These are phyloP conservation scores for Sphagnum fallax DNA, from an alignment of 228 moss, liverwort and hornwort species.

Conservation along the genomic window DNA sequence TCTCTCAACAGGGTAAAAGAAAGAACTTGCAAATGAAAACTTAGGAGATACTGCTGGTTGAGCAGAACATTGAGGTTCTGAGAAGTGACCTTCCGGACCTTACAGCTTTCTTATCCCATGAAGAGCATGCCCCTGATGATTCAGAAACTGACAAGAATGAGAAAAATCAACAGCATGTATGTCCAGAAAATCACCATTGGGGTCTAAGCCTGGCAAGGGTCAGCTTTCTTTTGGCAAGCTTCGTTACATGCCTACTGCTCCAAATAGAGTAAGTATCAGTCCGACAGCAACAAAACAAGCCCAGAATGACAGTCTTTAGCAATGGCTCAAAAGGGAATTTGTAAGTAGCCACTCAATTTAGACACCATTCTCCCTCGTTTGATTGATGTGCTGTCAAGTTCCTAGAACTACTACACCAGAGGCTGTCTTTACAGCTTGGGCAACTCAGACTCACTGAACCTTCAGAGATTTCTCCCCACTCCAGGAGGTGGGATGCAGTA, in stretches of 20 bases:
- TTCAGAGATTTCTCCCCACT: slow-evolving; percentile 13
- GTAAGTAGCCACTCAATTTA: background rate
- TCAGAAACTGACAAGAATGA: too few relatives aligned
- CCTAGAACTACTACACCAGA: background rate
- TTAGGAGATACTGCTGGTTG: too few relatives aligned
- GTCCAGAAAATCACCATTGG: slow-evolving; percentile 11
- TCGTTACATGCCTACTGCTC: slow-evolving; percentile 46
- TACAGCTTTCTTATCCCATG: too few relatives aligned
- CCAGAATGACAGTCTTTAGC: slow-evolving; percentile 6
- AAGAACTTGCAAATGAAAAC: too few relatives aligned
- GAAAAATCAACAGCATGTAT: slow-evolving; percentile 9
- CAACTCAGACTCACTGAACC: slow-evolving; percentile 18
- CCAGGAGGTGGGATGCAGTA: slow-evolving; percentile 10
- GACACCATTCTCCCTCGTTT: background rate
- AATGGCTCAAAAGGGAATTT: background rate
- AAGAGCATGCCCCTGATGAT: too few relatives aligned
- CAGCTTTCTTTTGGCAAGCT: slow-evolving; percentile 24
- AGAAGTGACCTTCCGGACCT: too few relatives aligned
- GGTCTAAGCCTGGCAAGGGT: slow-evolving; percentile 16
- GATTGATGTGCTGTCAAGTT: background rate
- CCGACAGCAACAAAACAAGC: slow-evolving; percentile 17
- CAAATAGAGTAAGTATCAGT: slow-evolving; percentile 15
- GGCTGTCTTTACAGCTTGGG: slow-evolving; percentile 6
- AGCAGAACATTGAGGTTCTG: too few relatives aligned
- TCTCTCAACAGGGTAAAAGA: too few relatives aligned